A percentile compares a stretch with the other conserved stretches of the same genome.
Evolutionary conservation across 2,329 filamentous ascomycete species (phyloP).

Genomic region (Botrytis aclada): DNA sequence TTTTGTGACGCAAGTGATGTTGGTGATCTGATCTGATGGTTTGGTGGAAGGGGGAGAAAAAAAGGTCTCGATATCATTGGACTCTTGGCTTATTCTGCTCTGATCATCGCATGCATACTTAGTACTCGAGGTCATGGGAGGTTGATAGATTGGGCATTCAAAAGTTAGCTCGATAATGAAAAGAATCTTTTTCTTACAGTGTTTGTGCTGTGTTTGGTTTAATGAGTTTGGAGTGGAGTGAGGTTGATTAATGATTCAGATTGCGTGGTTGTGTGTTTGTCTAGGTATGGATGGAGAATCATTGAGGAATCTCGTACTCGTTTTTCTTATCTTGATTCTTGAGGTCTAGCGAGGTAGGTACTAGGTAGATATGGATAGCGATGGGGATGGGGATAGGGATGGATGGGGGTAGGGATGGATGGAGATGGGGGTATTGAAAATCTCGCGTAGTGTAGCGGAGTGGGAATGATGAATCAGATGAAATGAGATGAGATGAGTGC

Average conservation of each 20-base stretch:
- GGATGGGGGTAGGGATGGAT: too few relatives aligned
- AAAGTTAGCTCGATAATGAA: constrained; percentile 29
- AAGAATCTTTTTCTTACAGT: neutral
- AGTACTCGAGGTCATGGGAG: constrained; percentile 17
- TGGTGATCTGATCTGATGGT: constrained; percentile 5
- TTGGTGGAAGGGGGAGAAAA: neutral
- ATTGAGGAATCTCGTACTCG: neutral
- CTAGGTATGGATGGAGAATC: too few relatives aligned
- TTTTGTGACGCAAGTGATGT: neutral
- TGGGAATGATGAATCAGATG: neutral
- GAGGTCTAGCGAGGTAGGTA: too few relatives aligned
- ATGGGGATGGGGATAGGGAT: too few relatives aligned
- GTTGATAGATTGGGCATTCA: constrained; percentile 33
- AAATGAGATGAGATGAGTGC: neutral
- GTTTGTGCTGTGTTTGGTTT: neutral
- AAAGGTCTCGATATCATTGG: neutral
- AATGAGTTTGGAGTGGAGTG: neutral
- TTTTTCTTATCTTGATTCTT: neutral
- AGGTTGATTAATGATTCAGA: neutral
- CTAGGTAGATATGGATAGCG: too few relatives aligned
- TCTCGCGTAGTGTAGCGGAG: neutral
- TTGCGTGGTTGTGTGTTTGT: neutral
- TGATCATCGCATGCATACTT: constrained; percentile 22
- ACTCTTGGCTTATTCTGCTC: neutral
- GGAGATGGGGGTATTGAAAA: neutral